Percentiles rank a stretch among this genome's conserved stretches.
Conservation (phyloP, 2,329 filamentous ascomycete species). For the Calcarisporium arbuscula region DNA sequence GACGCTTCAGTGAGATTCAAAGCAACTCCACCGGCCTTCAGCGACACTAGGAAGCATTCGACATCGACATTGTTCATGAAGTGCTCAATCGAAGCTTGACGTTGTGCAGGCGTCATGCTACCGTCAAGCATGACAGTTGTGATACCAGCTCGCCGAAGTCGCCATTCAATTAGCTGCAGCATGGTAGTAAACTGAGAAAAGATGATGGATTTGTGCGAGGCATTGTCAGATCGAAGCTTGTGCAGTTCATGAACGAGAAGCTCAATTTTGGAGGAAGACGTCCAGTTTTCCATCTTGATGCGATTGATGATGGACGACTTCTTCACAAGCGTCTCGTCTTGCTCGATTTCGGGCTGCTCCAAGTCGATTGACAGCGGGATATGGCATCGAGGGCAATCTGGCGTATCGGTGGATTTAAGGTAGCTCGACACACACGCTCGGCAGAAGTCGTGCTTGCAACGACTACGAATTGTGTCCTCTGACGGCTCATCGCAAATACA, state of each 20-base stretch:
- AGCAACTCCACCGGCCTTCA: constrained; percentile 94
- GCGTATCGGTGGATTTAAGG: constrained; percentile 67
- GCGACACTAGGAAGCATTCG: constrained; percentile 90
- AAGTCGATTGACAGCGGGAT: constrained; percentile 86
- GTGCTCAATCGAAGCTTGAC: constrained; percentile 88
- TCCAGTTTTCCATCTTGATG: constrained; percentile 99
- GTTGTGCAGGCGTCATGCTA: constrained; percentile 90
- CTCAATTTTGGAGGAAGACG: constrained; percentile 96
- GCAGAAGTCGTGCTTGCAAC: constrained; percentile 75
- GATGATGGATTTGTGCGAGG: constrained; percentile 93
- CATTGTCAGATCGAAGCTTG: constrained; percentile 83
- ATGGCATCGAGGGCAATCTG: constrained; percentile 86
- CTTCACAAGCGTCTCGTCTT: constrained; percentile 80
- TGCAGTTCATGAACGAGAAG: constrained; percentile 91
- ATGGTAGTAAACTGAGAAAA: constrained; percentile 97
- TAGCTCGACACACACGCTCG: constrained; percentile 41
- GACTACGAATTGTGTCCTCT: constrained; percentile 87
- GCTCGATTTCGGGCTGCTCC: constrained; percentile 91
- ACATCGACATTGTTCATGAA: constrained; percentile 95
- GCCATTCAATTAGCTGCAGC: constrained; percentile 96
- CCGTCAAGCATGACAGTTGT: constrained; percentile 98
- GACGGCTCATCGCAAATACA: constrained; percentile 95
- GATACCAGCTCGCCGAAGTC: constrained; percentile 90
- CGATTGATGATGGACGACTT: constrained; percentile 97
- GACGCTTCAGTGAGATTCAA: constrained; percentile 93